Conservation (phyloP, 768 basidiomycete genomes). For the Naganishia friedmannii region DNA sequence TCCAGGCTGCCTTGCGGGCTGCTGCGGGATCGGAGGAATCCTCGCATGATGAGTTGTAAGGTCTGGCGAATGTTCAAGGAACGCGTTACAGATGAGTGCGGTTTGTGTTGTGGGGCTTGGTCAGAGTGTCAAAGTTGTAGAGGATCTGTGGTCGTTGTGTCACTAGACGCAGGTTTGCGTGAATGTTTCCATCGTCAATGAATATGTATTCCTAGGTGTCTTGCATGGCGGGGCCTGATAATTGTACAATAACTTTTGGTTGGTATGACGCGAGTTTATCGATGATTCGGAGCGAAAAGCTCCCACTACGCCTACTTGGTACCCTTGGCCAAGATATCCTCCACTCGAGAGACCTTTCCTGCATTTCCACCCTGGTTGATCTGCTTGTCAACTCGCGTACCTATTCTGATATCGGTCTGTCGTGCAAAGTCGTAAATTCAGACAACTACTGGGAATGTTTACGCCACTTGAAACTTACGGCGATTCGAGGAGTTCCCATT, state of each 20-base stretch:
- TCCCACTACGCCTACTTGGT: slow-evolving; percentile 27
- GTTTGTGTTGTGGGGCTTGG: no score
- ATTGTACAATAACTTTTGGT: no score
- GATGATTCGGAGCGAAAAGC: no score
- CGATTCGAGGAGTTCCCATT: slow-evolving; percentile 45
- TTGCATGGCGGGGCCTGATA: no score
- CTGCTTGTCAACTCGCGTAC: slow-evolving; percentile 74
- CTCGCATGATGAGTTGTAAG: no score
- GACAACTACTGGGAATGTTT: background rate
- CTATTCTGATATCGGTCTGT: slow-evolving; percentile 89
- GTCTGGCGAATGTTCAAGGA: no score
- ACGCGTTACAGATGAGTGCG: no score
- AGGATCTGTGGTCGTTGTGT: background rate
- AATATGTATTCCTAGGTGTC: background rate
- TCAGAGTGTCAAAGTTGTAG: no score
- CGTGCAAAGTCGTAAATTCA: slow-evolving; percentile 49
- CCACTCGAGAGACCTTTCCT: slow-evolving; percentile 73
- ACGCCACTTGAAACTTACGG: slow-evolving; percentile 33
- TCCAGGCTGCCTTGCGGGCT: no score
- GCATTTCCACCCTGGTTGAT: slow-evolving; percentile 66
- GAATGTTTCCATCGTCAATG: slow-evolving; percentile 8
- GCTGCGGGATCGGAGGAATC: no score
- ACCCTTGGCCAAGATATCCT: slow-evolving; percentile 63
- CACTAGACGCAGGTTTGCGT: slow-evolving; percentile 10
- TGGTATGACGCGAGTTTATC: no score